Evolutionary conservation across 2,329 filamentous ascomycete species (phyloP).

Genomic region (Pseudonectria buxi): DNA sequence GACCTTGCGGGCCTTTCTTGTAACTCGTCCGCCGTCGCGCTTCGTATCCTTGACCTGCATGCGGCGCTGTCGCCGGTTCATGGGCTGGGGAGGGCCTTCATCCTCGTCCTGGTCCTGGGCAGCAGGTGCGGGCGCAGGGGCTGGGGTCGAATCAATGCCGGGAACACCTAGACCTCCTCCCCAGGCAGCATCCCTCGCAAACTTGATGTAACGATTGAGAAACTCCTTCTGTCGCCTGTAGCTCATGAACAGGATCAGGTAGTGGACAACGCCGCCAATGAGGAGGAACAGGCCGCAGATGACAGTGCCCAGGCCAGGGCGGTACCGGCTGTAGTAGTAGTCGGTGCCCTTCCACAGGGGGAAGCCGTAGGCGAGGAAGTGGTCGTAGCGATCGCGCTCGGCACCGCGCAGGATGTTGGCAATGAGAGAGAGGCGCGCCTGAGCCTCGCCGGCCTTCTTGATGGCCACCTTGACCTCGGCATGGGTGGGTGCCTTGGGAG

Average conservation of each 20-base stretch:
- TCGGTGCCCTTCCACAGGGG: constrained; percentile 94
- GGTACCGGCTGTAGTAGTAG: constrained; percentile 95
- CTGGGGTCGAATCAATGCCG: constrained; percentile 47
- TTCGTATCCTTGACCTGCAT: constrained; percentile 80
- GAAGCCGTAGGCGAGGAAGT: constrained; percentile 90
- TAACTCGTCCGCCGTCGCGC: constrained; percentile 58
- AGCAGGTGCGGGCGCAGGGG: constrained; percentile 37
- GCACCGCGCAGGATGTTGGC: constrained; percentile 78
- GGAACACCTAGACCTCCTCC: constrained; percentile 73
- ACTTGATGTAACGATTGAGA: constrained; percentile 82
- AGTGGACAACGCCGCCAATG: constrained; percentile 80
- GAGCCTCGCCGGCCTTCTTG: constrained; percentile 75
- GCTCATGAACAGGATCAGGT: constrained; percentile 73
- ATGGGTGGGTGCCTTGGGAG: constrained; percentile 64
- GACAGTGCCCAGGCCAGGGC: constrained; percentile 82
- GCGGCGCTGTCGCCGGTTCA: constrained; percentile 82
- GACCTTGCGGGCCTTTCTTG: constrained; percentile 38
- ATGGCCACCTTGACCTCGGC: constrained; percentile 70
- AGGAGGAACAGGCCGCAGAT: constrained; percentile 74
- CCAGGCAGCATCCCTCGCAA: constrained; percentile 84
- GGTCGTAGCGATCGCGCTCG: constrained; percentile 81
- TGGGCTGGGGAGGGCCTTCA: constrained; percentile 45
- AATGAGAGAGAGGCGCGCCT: constrained; percentile 77
- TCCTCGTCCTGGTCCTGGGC: constrained; percentile 41
- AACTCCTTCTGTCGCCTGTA: constrained; percentile 91